These are phyloP conservation scores for Phytophthora palmivora DNA, from an alignment of 352 stramenopile species.

Conservation along the genomic window DNA sequence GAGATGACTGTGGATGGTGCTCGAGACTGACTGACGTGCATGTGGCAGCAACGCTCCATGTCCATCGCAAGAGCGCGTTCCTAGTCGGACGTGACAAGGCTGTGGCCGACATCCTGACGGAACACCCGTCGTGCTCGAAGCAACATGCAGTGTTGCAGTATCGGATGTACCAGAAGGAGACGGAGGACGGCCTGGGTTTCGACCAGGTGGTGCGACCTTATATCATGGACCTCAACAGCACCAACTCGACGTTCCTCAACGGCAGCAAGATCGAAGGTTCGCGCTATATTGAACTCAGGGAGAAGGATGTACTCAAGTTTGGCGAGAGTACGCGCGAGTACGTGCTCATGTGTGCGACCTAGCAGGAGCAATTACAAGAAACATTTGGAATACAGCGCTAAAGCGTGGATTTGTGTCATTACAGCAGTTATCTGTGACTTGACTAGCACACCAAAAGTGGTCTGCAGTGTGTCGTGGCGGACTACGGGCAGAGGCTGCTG, in stretches of 20 bases:
- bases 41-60: constrained; percentile 92
- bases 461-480: constrained; percentile 2
- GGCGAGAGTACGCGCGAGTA: constrained; percentile 98
- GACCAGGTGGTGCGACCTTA: constrained; percentile 92
- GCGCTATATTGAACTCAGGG: constrained; percentile 96
- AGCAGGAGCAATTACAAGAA: constrained; percentile 13
- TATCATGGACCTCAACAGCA: constrained; percentile 98
- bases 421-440: constrained; percentile 38
- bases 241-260: constrained; percentile 98
- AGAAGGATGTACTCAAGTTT: constrained; percentile 97
- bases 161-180: constrained; percentile 79
- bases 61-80: constrained; percentile 96
- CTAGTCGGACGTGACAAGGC: constrained; percentile 94
- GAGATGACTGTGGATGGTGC: neutral
- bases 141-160: constrained; percentile 99
- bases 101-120: constrained; percentile 95
- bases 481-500: constrained; percentile 12
- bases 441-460: constrained; percentile 25
- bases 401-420: constrained; percentile 27
- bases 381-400: constrained; percentile 12
- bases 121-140: constrained; percentile 95
- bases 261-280: constrained; percentile 92
- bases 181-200: constrained; percentile 60
- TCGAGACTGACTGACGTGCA: constrained; percentile 31
- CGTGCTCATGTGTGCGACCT: constrained; percentile 91